Percentiles rank a stretch among this genome's conserved stretches.
phyloP scores from a whole-genome alignment of 371 early-diverging fungal species.

The Zychaea mexicana region DNA sequence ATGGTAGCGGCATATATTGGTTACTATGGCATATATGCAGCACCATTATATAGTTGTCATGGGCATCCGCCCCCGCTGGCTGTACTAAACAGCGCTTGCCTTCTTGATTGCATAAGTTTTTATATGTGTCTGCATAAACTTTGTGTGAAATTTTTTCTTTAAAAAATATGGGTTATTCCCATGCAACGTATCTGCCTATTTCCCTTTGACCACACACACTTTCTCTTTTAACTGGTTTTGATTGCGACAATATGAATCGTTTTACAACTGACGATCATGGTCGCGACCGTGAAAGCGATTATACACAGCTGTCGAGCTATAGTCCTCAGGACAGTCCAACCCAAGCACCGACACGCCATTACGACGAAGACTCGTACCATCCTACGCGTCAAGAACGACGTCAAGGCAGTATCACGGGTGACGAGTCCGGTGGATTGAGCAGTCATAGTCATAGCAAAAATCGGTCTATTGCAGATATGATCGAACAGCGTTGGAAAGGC shows the following conservation, averaged over 20 bases:
- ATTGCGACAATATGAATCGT: background rate
- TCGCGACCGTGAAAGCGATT: background rate
- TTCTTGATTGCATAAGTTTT: too few relatives aligned
- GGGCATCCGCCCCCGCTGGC: too few relatives aligned
- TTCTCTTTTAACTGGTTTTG: too few relatives aligned
- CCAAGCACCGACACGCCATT: conserved; percentile 12
- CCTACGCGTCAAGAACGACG: background rate
- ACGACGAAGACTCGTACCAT: background rate
- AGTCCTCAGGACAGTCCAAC: conserved; percentile 15
- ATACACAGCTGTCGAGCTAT: conserved; percentile 9
- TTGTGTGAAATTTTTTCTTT: too few relatives aligned
- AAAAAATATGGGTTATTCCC: too few relatives aligned
- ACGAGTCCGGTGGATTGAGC: background rate
- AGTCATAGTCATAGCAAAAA: background rate
- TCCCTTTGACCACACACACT: too few relatives aligned
- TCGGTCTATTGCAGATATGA: background rate
- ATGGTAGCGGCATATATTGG: too few relatives aligned
- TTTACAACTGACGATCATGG: background rate
- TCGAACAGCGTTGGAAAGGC: conserved; percentile 10
- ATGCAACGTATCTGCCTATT: too few relatives aligned
- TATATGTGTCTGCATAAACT: too few relatives aligned
- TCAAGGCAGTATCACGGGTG: conserved; percentile 6
- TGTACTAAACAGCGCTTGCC: too few relatives aligned
- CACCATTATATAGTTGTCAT: too few relatives aligned
- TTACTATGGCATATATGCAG: too few relatives aligned